A percentile compares a stretch with the other conserved stretches of the same genome.
Conservation (phyloP, 2,329 filamentous ascomycete species). For the Didymellaceae sp. region DNA sequence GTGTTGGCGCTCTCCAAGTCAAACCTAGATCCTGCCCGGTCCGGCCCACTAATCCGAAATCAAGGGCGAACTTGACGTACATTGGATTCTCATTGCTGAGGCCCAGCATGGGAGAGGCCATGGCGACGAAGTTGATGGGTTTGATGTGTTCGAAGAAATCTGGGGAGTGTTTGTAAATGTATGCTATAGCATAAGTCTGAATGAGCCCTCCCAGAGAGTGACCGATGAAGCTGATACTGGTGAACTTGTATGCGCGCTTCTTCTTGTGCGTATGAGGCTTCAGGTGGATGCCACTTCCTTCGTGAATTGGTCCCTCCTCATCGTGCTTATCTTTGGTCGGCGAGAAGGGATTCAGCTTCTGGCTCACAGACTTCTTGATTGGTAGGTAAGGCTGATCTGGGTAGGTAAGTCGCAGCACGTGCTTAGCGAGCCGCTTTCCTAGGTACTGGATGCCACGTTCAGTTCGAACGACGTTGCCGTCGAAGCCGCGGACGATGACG, state of each 20-base stretch:
- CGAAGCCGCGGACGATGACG: conserved; percentile 87
- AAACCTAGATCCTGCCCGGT: conserved; percentile 94
- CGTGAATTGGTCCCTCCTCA: conserved; percentile 60
- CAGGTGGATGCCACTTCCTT: conserved; percentile 65
- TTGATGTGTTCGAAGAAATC: conserved; percentile 85
- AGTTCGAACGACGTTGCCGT: conserved; percentile 87
- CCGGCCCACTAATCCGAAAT: conserved; percentile 94
- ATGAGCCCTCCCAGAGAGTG: conserved; percentile 90
- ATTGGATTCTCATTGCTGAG: conserved; percentile 97
- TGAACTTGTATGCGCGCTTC: conserved; percentile 76
- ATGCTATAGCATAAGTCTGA: conserved; percentile 93
- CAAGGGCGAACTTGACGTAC: conserved; percentile 95
- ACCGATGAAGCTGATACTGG: conserved; percentile 92
- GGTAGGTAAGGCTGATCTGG: conserved; percentile 91
- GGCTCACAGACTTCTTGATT: conserved; percentile 60
- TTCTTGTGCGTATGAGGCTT: conserved; percentile 53
- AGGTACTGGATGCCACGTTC: conserved; percentile 97
- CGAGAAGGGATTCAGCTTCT: conserved; percentile 58
- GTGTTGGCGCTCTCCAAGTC: conserved; percentile 89
- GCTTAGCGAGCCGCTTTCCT: conserved; percentile 91
- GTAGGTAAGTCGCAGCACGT: conserved; percentile 87
- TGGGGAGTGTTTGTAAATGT: conserved; percentile 95
- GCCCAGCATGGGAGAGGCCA: conserved; percentile 87
- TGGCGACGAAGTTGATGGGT: conserved; percentile 86
- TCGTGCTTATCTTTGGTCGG: conserved; percentile 51